These are phyloP conservation scores for Euphorbia schlechtendalii DNA, from an alignment of 441 rosid species.

Conservation along the genomic window DNA sequence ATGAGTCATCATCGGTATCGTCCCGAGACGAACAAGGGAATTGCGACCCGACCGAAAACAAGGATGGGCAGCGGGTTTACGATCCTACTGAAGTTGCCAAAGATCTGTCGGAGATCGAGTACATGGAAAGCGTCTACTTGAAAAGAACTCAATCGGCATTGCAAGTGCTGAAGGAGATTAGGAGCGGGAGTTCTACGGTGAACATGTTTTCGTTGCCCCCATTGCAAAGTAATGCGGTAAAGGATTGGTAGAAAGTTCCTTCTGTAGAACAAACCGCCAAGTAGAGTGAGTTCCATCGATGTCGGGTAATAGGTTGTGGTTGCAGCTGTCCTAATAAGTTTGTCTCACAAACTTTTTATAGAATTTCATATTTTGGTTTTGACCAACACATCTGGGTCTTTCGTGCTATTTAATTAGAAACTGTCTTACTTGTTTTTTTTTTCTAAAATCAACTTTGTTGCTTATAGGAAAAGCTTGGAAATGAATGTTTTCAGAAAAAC, in stretches of 20 bases:
- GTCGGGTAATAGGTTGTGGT: no score
- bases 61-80: constrained; percentile 4
- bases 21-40: not conserved
- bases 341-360: not conserved
- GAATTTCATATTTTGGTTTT: not conserved
- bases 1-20: not conserved
- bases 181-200: constrained; percentile 79
- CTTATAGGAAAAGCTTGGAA: not conserved
- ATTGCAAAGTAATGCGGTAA: constrained; percentile 26
- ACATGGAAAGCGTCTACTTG: constrained; percentile 62
- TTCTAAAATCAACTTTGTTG: not conserved
- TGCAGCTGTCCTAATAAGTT: not conserved
- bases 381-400: not conserved
- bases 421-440: not conserved
- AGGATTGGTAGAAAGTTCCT: constrained; percentile 22
- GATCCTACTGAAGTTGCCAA: constrained; percentile 28
- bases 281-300: constrained; percentile 15
- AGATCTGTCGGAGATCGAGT: constrained; percentile 50
- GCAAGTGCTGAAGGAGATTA: constrained; percentile 61
- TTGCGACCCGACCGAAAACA: constrained; percentile 9
- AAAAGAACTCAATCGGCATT: constrained; percentile 62
- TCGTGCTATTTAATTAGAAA: no score
- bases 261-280: constrained; percentile 31
- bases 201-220: constrained; percentile 78
- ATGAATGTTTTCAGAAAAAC: no score